Evolutionary conservation across 768 basidiomycete genomes (phyloP).

Genomic region (Kwoniella sp.): DNA sequence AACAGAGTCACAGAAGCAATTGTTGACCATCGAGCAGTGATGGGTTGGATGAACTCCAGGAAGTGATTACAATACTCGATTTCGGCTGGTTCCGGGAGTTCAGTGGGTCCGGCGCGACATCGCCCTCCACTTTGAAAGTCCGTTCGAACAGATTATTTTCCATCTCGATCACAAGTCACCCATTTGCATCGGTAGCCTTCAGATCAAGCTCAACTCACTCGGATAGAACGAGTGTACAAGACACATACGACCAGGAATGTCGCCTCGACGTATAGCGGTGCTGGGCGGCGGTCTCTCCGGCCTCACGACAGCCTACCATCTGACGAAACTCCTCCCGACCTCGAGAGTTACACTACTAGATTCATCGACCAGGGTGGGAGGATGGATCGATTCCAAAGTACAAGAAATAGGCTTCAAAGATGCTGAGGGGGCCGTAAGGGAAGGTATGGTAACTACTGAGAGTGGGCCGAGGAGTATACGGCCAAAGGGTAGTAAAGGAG

Average conservation of each 20-base stretch:
- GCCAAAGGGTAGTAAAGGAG: slow-evolving; percentile 63
- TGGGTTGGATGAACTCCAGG: no score
- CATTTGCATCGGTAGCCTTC: no score
- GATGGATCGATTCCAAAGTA: slow-evolving; percentile 74
- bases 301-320: slow-evolving; percentile 62
- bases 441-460: slow-evolving; percentile 67
- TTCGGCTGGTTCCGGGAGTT: no score
- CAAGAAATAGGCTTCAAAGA: slow-evolving; percentile 28
- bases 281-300: slow-evolving; percentile 62
- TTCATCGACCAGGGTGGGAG: slow-evolving; percentile 67
- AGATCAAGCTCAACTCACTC: not conserved
- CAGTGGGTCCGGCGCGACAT: slow-evolving; percentile 3
- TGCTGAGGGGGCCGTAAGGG: slow-evolving; percentile 44
- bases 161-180: not conserved
- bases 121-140: slow-evolving; percentile 17
- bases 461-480: slow-evolving; percentile 83
- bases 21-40: no score
- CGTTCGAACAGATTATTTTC: not conserved
- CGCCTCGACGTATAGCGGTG: slow-evolving; percentile 47
- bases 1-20: no score
- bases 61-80: no score
- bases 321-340: slow-evolving; percentile 31
- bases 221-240: no score
- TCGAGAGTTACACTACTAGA: slow-evolving; percentile 71
- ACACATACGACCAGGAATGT: no score